Evolutionary conservation across 2,329 filamentous ascomycete genomes (phyloP), one percentile per base, ranked within the genome.

Genomic region (Fusarium gaditjirri): DNA sequence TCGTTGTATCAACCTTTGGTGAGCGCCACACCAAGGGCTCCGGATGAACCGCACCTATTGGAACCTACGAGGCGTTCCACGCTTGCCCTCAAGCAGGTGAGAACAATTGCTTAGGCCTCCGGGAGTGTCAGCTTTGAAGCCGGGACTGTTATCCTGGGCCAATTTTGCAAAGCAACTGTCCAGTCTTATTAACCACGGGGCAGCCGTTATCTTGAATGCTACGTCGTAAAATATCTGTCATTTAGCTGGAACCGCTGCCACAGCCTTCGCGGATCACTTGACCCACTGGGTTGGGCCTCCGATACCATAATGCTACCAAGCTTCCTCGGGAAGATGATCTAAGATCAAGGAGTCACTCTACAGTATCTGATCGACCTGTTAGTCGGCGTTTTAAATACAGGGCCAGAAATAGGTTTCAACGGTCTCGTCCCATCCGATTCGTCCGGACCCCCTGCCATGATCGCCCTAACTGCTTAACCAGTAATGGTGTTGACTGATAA

Each of bases 81-180:
- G 39, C 65, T 56, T 64, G 14, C 6, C 65, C 52, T 21, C 4
- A 47, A 63, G 25, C 25, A 35, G 57, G 23, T 23, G 49, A 52
- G 39, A 38, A 68, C 9, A 44, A 47, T 12, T 27, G 39, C 43
- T 52, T 33, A 53, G 33, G 25, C 44, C 25, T 44, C 49, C 57
- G 57, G 65, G 27, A 42, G 65, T 42, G 35, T 52, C 58, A 67
- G 39, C 57, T 43, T 8, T 55, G 36, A 39, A 36, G 36, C 47
- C 57, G 57, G 31, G 36, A 27, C 25, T 55, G 23, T 11, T 25
- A 23, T 55, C 29, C 36, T 27, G 12, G 36, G 33, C 23, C 23
- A 36, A 9, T n/a, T 31, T 42, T 54, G 16, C 36, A 23, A 23
- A 25, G 21, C 21, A 29, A 29, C 2, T n/a, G 33, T 39, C 49